Evolutionary conservation across 1,139 yeast genomes (phyloP).

Genomic region (Magnusiomyces tetraspermus): DNA sequence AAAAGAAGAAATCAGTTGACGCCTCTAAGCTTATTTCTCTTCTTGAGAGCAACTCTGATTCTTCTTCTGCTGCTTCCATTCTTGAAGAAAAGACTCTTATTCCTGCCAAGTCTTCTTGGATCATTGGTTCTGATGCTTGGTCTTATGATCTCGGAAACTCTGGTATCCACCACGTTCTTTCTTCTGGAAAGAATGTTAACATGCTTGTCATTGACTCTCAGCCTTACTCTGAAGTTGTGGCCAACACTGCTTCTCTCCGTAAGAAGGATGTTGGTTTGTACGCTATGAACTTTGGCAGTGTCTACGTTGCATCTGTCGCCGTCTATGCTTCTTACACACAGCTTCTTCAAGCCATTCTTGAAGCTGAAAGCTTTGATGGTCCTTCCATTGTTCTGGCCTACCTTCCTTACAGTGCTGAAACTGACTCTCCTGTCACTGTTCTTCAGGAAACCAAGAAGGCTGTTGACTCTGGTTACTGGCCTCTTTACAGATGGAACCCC

Average conservation of each 20-base stretch:
- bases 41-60: constrained; percentile 28
- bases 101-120: constrained; percentile 55
- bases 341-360: constrained; percentile 76
- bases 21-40: constrained; percentile 34
- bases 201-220: constrained; percentile 87
- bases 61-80: constrained; percentile 26
- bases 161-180: constrained; percentile 77
- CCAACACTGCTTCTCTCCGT: constrained; percentile 35
- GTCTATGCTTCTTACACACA: constrained; percentile 91
- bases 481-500: constrained; percentile 82
- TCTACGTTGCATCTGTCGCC: constrained; percentile 92
- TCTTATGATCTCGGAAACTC: constrained; percentile 85
- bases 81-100: constrained; percentile 42
- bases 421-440: constrained; percentile 61
- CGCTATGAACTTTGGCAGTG: constrained; percentile 88
- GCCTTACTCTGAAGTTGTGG: constrained; percentile 47
- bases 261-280: constrained; percentile 92
- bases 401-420: constrained; percentile 63
- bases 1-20: constrained; percentile 27
- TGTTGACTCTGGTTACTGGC: constrained; percentile 94
- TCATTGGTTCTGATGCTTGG: constrained; percentile 94
- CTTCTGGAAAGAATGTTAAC: constrained; percentile 70
- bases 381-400: constrained; percentile 89
- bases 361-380: constrained; percentile 80
- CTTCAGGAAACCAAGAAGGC: constrained; percentile 82